Base-by-base conservation (phyloP, 225 moss, liverwort and hornwort species). In the Climacium dendroides region DNA sequence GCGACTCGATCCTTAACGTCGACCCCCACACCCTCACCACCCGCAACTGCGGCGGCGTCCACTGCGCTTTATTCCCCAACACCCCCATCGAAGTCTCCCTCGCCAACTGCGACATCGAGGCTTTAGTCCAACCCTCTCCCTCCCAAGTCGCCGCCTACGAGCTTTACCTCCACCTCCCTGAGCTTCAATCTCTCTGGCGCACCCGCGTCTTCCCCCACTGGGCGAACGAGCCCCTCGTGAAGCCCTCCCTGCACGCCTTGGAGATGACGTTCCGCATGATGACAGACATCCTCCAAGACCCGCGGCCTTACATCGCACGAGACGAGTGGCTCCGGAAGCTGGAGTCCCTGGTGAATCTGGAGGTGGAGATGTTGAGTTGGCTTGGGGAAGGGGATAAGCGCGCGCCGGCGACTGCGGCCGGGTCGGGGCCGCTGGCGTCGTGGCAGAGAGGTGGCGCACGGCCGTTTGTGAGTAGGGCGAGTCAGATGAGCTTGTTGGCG, bases 191-290 rank as follows among this genome's bases (percentile, higher is more conserved):
- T n/a, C 92, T 96, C 47, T 94, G 95, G 94, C 85, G 32, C 81
- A 84, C 83, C 19, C 88, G 81, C 11, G 47, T 72, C 26, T 93
- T 91, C 78, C 94, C 78, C 4, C 18, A 80, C 47, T 96, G 96
- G 96, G 47, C 90, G 29, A 94, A 92, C 87, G 95, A 96, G 85
- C 10, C 80, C n/a, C 54, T 95, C 37, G 90, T 96, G 26, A 90
- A 90, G 48, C 96, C 96, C 26, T 95, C 95, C 5, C 89, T 96
- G 10, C 96, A 96, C 65, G 92, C 95, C 18, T 79, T 96, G 37
- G 95, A 96, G 91, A 95, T 96, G 96, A 94, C 92, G 41, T 94
- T 95, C 66, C 89, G 95, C 79, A 92, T 96, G 95, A 92, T 96
- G 82, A 94, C 91, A 2, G 83, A 69, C 45, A 82, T 92, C 5